Conservation (phyloP, 345 rosid species). For the Aethionema arabicum region DNA sequence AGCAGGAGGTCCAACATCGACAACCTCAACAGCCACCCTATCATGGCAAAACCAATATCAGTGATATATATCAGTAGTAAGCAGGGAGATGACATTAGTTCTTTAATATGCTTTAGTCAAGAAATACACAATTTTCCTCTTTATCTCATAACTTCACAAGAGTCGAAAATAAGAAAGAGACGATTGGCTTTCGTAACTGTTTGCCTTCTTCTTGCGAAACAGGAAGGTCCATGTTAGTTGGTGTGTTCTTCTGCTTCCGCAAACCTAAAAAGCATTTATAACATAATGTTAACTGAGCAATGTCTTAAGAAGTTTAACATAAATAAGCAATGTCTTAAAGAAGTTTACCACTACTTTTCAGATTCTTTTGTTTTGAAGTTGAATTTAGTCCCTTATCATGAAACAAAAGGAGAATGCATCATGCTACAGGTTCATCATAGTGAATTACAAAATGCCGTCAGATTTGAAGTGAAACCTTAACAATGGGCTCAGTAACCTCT, state of each 20-base stretch:
- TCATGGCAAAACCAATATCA: constrained; percentile 19
- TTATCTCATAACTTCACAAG: constrained; percentile 11
- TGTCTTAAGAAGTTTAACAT: constrained; percentile 17
- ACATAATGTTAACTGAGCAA: constrained; percentile 20
- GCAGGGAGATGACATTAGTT: constrained; percentile 10
- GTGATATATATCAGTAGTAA: not conserved
- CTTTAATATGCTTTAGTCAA: constrained; percentile 10
- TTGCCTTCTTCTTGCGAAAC: constrained; percentile 44
- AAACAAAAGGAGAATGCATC: constrained; percentile 26
- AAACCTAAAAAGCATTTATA: constrained; percentile 46
- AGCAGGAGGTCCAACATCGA: constrained; percentile 77
- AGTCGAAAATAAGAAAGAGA: constrained; percentile 19
- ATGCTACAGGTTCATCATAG: constrained; percentile 12
- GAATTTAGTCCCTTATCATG: constrained; percentile 56
- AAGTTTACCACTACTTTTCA: constrained; percentile 64
- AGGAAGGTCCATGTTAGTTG: constrained; percentile 41
- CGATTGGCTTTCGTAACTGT: constrained; percentile 53
- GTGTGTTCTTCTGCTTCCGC: constrained; percentile 51
- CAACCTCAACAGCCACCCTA: constrained; percentile 52
- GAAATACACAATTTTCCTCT: not conserved
- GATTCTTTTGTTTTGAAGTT: constrained; percentile 61
- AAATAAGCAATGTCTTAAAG: too few relatives aligned
- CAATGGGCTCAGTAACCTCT: constrained; percentile 54
- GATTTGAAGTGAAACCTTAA: constrained; percentile 41
- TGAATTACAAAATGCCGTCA: constrained; percentile 6